Evolutionary conservation across 2,329 filamentous ascomycete species (phyloP), one percentile per base, ranked within the genome.

Genomic region (Pseudogymnoascus sp.): DNA sequence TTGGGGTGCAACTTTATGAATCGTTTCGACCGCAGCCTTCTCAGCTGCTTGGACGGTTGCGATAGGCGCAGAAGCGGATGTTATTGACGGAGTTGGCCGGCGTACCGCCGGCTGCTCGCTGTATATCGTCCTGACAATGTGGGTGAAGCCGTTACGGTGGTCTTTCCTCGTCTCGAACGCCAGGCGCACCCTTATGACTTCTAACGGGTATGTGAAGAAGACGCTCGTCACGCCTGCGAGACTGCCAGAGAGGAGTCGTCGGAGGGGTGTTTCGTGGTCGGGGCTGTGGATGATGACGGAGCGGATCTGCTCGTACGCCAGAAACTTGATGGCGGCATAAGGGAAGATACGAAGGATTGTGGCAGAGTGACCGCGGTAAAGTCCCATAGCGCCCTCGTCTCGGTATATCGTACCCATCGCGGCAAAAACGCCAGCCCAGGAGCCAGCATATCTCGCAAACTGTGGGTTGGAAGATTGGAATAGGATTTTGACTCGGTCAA

Each of bases 401-500:
- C 75, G 78, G 70, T 95, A 90, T 67, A 99, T 97, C 70, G 93
- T 89, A 68, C 84, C 83, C 76, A 97, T 89, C 26, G 95, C 93
- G 17, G 83, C 82, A n/a, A 85, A 83, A 19, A 96, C 86, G 59
- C 95, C 95, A 63, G 85, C 83, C 89, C 93, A 97, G 44, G 89
- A 92, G 42, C 92, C 90, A 1, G 91, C 87, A 74, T 97, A 99
- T 77, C 96, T 96, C 62, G 89, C 84, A 74, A 96, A 99, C 69
- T 95, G 88, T 2, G 95, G 95, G 72, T 95, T 97, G 72, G 89
- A 91, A 61, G 95, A 89, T 75, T 99, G 95, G 78, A 99, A 97
- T 63, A 99, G 88, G 72, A 99, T 99, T 78, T 99, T 99, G 72
- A 99, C 95, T 68, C 95, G 88, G 77, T 99, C 95, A 67, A 99